Evolutionary conservation across 805 yeast species (phyloP).

Genomic region (Millerozyma miso): DNA sequence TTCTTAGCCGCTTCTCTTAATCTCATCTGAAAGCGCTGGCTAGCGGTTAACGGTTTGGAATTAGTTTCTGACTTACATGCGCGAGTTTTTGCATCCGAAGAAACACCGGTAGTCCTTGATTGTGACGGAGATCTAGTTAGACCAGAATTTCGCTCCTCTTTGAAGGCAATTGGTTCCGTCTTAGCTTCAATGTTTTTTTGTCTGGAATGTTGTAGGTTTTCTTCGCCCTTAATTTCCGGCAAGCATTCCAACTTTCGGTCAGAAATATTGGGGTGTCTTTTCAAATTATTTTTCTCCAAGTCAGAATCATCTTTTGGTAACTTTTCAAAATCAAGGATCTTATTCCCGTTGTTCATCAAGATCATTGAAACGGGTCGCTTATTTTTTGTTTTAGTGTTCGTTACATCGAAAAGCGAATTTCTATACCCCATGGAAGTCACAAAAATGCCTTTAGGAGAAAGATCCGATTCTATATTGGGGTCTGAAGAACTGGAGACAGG

Average conservation of each 20-base stretch:
- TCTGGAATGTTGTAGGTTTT: not conserved
- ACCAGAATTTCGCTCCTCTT: not conserved
- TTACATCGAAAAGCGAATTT: not conserved
- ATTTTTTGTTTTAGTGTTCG: not conserved
- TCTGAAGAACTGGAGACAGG: not conserved
- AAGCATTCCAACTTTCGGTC: not conserved
- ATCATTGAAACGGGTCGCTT: not conserved
- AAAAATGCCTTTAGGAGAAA: not conserved
- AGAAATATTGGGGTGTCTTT: not conserved
- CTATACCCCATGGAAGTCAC: not conserved
- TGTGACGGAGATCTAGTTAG: not conserved
- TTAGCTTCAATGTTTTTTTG: not conserved
- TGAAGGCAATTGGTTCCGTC: not conserved
- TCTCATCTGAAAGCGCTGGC: slow-evolving; percentile 37
- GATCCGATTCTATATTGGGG: not conserved
- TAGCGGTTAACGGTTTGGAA: slow-evolving; percentile 25
- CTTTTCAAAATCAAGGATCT: not conserved
- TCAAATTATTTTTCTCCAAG: not conserved
- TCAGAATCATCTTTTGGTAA: not conserved
- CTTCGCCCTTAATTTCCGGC: not conserved
- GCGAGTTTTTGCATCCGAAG: not conserved
- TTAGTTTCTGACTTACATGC: not conserved
- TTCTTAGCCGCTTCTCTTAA: slow-evolving; percentile 33
- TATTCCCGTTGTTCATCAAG: not conserved
- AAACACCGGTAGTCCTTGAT: not conserved